Base-by-base conservation (phyloP, 805 yeast genomes). In the Yamadazyma paraphyllophila region DNA sequence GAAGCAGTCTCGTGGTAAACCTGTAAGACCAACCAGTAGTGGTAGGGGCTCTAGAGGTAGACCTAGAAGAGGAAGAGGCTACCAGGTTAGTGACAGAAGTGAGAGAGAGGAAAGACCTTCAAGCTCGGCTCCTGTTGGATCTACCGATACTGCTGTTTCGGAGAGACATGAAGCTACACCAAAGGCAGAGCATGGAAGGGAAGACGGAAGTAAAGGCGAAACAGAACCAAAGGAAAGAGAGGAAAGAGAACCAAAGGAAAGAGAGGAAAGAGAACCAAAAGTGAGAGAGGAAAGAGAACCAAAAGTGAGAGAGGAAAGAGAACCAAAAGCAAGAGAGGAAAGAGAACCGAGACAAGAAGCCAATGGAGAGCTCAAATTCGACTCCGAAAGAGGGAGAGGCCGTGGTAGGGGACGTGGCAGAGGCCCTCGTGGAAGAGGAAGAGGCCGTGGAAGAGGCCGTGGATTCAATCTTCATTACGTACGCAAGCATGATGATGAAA, bases 401-500 rank as follows among this genome's bases (percentile, higher is more conserved):
- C 14, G 42, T 11, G 29, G 42, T 7, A 14, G 44, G 15, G 24
- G 30, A 24, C 36, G 42, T 34, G 38, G 39, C 12, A 44, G 51
- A 31, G 50, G 50, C 24, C 3, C 24, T 31, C 36, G 42, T 34
- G 38, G 39, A 15, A 44, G 51, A 31, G 50, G 50, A 29, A 43
- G 49, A 39, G 48, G 50, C 4, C 41, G 53, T 11, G 54, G 50
- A 11, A 46, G 62, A 44, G 58, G 56, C 12, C 35, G 50, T 13
- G 46, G 57, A n/a, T 55, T 50, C 42, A 63, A 61, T 44, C 56
- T 58, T 34, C 63, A 50, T 26, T 63, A 65, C 49, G 62, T 60
- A 35, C 47, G 67, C 46, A 50, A 47, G 30, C 55, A 51, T 20
- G 44, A 41, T 9, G 52, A 31, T n/a, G 26, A 24, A 37, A 8